phyloP scores from a whole-genome alignment of 2,329 filamentous ascomycete genomes.

The Penicillium polonicum region DNA sequence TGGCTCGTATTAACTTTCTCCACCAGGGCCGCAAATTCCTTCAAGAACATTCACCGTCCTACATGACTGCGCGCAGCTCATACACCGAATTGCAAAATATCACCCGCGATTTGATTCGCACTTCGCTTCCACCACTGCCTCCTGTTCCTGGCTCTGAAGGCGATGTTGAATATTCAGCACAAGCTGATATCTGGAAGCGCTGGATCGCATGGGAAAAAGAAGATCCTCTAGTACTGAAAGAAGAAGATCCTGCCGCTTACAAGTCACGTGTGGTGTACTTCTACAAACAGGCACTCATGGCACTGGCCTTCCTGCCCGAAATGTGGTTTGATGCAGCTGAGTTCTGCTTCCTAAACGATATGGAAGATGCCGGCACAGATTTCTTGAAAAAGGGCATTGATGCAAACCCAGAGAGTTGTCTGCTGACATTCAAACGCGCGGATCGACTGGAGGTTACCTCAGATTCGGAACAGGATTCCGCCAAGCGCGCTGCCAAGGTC shows the following conservation, averaged over 20 bases:
- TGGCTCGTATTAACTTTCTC: conserved; percentile 8
- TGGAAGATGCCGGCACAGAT: conserved; percentile 70
- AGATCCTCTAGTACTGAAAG: conserved; percentile 81
- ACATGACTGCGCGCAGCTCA: conserved; percentile 93
- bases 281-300: conserved; percentile 92
- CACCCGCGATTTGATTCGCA: conserved; percentile 71
- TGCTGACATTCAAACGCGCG: conserved; percentile 84
- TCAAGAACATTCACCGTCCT: conserved; percentile 85
- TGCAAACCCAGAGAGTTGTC: conserved; percentile 89
- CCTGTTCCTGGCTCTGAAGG: conserved; percentile 85
- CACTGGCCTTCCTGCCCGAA: conserved; percentile 89
- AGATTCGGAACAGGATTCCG: conserved; percentile 68
- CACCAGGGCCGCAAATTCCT: conserved; percentile 84
- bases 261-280: conserved; percentile 80
- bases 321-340: conserved; percentile 94
- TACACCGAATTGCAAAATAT: conserved; percentile 90
- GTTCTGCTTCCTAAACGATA: conserved; percentile 80
- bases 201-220: conserved; percentile 97
- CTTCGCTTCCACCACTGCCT: conserved; percentile 75
- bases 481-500: conserved; percentile 67
- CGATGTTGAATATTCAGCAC: conserved; percentile 76
- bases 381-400: conserved; percentile 79
- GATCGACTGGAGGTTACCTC: conserved; percentile 81
- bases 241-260: conserved; percentile 73
- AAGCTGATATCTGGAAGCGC: conserved; percentile 84